Conservation (phyloP, 495 filamentous ascomycete genomes). For the Cercophora scortea region DNA sequence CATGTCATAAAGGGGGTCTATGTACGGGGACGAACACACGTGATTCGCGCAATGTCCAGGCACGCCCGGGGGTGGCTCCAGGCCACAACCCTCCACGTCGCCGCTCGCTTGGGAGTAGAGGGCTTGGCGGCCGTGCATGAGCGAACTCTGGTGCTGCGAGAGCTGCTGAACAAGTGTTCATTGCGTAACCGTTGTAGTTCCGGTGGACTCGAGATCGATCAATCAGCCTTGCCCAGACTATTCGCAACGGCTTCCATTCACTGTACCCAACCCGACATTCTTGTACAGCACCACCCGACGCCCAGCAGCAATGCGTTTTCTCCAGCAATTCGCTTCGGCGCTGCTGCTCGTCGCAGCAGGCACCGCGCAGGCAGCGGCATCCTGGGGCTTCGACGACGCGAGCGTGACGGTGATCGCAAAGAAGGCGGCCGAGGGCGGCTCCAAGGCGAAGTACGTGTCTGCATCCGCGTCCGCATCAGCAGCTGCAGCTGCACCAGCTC, state of each 20-base stretch:
- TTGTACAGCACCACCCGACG: neutral
- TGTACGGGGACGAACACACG: neutral
- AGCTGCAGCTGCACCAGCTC: neutral
- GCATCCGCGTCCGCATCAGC: too few species aligned
- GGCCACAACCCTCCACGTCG: neutral
- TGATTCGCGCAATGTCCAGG: neutral
- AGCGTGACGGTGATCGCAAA: constrained; percentile 66
- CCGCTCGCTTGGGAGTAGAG: neutral
- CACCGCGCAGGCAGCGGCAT: constrained; percentile 54
- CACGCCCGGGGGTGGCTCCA: neutral
- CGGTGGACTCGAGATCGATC: constrained; percentile 5
- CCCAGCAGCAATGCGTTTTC: constrained; percentile 38
- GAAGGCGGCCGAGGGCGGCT: constrained; percentile 50
- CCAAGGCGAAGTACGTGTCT: constrained; percentile 65
- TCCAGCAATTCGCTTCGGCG: constrained; percentile 39
- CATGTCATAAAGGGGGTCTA: too few species aligned
- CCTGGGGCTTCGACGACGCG: constrained; percentile 83
- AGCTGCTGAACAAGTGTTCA: constrained; percentile 26
- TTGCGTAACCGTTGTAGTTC: constrained; percentile 15
- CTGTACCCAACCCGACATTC: neutral
- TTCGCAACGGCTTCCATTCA: neutral
- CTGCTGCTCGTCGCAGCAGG: constrained; percentile 39
- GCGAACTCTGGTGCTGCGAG: constrained; percentile 2
- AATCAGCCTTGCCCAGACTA: constrained; percentile 9
- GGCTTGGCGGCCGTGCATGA: constrained; percentile 1